A percentile compares a stretch with the other conserved stretches of the same genome.
Evolutionary conservation across 805 yeast species (phyloP).

Genomic region (Isabelozyma heimii): DNA sequence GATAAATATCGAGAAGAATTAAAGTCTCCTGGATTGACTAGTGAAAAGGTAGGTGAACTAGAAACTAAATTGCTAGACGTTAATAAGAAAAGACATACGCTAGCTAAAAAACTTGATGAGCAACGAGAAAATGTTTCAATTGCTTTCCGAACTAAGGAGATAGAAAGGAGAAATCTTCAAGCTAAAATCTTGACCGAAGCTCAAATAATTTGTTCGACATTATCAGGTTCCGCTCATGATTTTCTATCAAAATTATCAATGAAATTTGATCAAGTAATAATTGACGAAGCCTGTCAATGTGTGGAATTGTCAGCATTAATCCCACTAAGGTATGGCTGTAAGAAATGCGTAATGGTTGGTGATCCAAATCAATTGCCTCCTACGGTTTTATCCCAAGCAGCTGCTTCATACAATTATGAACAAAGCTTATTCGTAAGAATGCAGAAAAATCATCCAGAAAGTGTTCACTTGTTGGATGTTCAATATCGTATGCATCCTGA

Average conservation of each 20-base stretch:
- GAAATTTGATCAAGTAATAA: slow-evolving; percentile 83
- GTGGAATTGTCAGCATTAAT: slow-evolving; percentile 89
- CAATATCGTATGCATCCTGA: slow-evolving; percentile 98
- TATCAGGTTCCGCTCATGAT: slow-evolving; percentile 94
- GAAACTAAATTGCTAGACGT: slow-evolving; percentile 54
- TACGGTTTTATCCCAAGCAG: slow-evolving; percentile 86
- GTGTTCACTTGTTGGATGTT: slow-evolving; percentile 75
- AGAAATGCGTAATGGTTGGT: slow-evolving; percentile 93
- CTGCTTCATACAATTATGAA: slow-evolving; percentile 76
- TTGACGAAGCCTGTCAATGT: slow-evolving; percentile 98
- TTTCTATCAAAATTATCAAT: slow-evolving; percentile 71
- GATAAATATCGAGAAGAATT: slow-evolving; percentile 48
- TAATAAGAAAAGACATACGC: slow-evolving; percentile 59
- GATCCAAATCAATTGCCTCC: slow-evolving; percentile 99
- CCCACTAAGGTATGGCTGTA: slow-evolving; percentile 89
- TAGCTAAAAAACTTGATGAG: slow-evolving; percentile 73
- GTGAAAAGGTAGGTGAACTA: slow-evolving; percentile 44
- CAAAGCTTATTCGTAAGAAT: slow-evolving; percentile 92
- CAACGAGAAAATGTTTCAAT: slow-evolving; percentile 72
- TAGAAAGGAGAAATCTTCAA: slow-evolving; percentile 73
- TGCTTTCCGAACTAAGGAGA: slow-evolving; percentile 70
- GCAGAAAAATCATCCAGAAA: slow-evolving; percentile 61
- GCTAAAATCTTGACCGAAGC: slow-evolving; percentile 69
- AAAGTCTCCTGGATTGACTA: slow-evolving; percentile 22
- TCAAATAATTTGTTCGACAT: slow-evolving; percentile 84